These are phyloP conservation scores for Arachis monticola DNA, from an alignment of 331 rosid genomes.

Conservation along the genomic window DNA sequence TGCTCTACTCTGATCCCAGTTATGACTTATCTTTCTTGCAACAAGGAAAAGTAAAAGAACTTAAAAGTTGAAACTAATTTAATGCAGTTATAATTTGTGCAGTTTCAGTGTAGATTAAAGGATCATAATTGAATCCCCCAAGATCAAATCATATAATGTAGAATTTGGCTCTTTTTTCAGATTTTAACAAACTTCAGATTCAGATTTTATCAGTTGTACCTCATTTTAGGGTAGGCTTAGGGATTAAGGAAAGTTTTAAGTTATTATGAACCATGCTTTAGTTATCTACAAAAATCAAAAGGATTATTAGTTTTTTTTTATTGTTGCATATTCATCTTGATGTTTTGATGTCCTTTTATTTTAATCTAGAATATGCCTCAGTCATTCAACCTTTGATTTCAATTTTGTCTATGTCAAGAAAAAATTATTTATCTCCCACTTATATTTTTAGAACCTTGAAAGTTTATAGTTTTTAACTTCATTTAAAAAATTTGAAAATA, in stretches of 20 bases:
- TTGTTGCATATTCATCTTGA: too few relatives aligned
- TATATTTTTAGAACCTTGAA: too few relatives aligned
- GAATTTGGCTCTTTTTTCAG: slow-evolving; percentile 36
- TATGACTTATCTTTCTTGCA: slow-evolving; percentile 32
- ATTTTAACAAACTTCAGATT: too few relatives aligned
- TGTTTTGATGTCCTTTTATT: slow-evolving; percentile 6
- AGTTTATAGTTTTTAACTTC: too few relatives aligned
- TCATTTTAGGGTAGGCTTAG: slow-evolving; percentile 29
- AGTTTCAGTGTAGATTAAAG: slow-evolving; percentile 43
- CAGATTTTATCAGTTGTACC: too few relatives aligned
- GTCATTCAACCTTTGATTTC: neutral
- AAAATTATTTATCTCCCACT: too few relatives aligned
- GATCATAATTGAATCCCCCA: slow-evolving; percentile 40
- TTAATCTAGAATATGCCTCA: neutral
- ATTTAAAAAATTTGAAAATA: too few relatives aligned
- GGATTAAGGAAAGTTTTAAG: too few relatives aligned
- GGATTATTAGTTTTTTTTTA: too few relatives aligned
- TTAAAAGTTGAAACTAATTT: slow-evolving; percentile 40
- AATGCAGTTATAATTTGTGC: slow-evolving; percentile 49
- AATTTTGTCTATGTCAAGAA: neutral
- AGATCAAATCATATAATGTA: slow-evolving; percentile 39
- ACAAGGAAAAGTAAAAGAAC: slow-evolving; percentile 36
- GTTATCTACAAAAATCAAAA: too few relatives aligned
- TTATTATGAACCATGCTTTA: too few relatives aligned
- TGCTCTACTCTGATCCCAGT: too few relatives aligned